Base-by-base conservation (phyloP, 495 filamentous ascomycete genomes). In the Neurospora tetrasperma region DNA sequence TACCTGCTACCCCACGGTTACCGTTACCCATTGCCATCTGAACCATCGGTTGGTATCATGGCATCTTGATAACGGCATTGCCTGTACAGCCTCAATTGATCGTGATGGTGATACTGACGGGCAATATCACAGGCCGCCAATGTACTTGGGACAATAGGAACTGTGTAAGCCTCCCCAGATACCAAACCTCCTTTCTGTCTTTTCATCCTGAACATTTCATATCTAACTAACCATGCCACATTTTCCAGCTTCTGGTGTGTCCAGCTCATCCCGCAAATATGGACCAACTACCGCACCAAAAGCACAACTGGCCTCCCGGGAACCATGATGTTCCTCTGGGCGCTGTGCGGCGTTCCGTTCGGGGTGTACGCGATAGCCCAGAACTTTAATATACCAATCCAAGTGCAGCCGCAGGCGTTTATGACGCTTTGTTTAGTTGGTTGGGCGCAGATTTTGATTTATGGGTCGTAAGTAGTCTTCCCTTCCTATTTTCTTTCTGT, bases 321-420 rank as follows among this genome's bases (percentile, higher is more conserved):
- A 0, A 74, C 82, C 18, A 94, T 94, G 91, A 90, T 93, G 87
- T 88, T 93, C 71, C 78, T 93, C 2, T 94, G 91, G 91, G 89
- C 89, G 31, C 78, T 86, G 41, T 90, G 90, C 74, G 85, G 82
- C 69, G 79, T 84, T 11, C 84, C 86, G 0, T 83, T 86, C 54
- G 83, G 82, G 20, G 78, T 79, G 11, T 86, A 85, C 48, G 78
- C 82, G 12, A 74, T 84, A 12, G 78, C 79, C 14, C 83, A 93
- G 84, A 84, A 90, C 73, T 92, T 94, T 81, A 94, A 93, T 78
- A 85, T 92, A 44, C 90, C 91, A 0, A 79, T 94, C 16, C 91
- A 93, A 72, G 84, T 93, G 10, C 92, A 94, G 80, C 90, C 92
- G 8, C 91, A 93, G 76, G 82, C 87, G 4, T 93, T 94, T 75